Percentiles rank a stretch among this genome's conserved stretches.
phyloP scores from a whole-genome alignment of 2,329 filamentous ascomycete genomes.

The Trichoderma oligosporum region DNA sequence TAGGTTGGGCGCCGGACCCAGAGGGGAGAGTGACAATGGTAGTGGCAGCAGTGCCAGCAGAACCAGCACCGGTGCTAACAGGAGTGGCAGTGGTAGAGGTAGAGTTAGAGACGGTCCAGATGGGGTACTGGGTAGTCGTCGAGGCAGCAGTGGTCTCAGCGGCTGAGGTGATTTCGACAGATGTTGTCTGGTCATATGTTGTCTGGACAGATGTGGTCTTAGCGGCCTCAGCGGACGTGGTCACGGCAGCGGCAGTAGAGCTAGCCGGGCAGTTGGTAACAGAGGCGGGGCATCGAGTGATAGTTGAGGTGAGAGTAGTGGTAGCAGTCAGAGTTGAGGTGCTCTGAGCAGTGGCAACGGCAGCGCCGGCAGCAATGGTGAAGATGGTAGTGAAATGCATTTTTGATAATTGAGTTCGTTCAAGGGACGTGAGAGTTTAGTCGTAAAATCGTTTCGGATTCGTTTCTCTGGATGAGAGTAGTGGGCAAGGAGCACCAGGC shows the following conservation, averaged over 20 bases:
- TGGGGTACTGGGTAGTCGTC: conserved; percentile 20
- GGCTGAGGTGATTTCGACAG: conserved; percentile 28
- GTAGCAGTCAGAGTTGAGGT: conserved; percentile 45
- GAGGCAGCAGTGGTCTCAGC: conserved; percentile 20
- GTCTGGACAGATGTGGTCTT: conserved; percentile 21
- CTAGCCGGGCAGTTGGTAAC: conserved; percentile 43
- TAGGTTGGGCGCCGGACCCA: conserved; percentile 13
- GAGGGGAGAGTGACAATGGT: conserved; percentile 26
- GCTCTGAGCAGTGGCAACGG: conserved; percentile 29
- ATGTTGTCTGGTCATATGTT: too few species aligned
- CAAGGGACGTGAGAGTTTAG: neutral
- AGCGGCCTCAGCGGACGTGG: conserved; percentile 19
- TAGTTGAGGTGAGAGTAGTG: conserved; percentile 42
- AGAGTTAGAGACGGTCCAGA: conserved; percentile 35
- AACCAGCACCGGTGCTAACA: conserved; percentile 2
- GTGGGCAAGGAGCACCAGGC: conserved; percentile 10
- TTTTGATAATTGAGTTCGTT: conserved; percentile 28
- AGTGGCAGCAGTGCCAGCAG: conserved; percentile 24
- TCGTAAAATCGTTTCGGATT: neutral
- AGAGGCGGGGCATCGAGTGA: conserved; percentile 46
- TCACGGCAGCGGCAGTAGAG: conserved; percentile 24
- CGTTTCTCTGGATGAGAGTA: conserved; percentile 3
- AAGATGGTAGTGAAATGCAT: conserved; percentile 47
- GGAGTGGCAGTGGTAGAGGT: conserved; percentile 26
- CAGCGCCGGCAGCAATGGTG: conserved; percentile 39